Evolutionary conservation across 2,329 filamentous ascomycete species (phyloP).

Genomic region (Furcasterigmium furcatum): DNA sequence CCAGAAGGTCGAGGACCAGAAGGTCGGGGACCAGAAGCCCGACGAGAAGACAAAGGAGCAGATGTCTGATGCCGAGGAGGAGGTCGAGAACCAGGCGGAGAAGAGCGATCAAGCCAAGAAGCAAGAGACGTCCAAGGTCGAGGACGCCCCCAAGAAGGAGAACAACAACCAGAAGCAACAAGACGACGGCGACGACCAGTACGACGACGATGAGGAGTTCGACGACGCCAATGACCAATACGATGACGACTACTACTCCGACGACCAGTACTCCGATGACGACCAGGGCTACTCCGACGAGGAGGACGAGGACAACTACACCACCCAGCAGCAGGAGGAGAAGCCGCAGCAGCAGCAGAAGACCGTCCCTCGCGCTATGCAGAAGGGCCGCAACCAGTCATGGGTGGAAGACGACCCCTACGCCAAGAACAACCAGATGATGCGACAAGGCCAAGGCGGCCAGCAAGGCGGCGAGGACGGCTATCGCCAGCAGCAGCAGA

Average conservation of each 20-base stretch:
- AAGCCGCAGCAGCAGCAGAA: background rate
- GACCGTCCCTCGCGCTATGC: constrained; percentile 3
- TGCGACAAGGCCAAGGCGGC: constrained; percentile 3
- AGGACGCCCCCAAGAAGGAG: constrained; percentile 8
- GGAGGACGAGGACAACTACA: constrained; percentile 9
- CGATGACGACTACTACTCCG: constrained; percentile 17
- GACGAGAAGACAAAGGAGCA: constrained; percentile 6
- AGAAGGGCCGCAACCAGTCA: background rate
- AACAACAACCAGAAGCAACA: constrained; percentile 10
- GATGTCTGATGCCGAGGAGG: background rate
- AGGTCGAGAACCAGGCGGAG: constrained; percentile 7
- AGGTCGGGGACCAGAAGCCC: constrained; percentile 5
- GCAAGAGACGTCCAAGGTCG: constrained; percentile 8
- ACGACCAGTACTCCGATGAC: constrained; percentile 7
- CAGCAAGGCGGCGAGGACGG: constrained; percentile 10
- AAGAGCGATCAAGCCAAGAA: constrained; percentile 1
- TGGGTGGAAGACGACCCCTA: constrained; percentile 4
- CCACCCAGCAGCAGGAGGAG: constrained; percentile 3
- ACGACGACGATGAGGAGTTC: constrained; percentile 10
- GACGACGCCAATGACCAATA: constrained; percentile 12
- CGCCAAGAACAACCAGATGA: constrained; percentile 4
- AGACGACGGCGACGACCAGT: constrained; percentile 17
- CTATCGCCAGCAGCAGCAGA: constrained; percentile 17
- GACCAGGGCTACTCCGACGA: constrained; percentile 2
- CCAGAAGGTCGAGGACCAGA: constrained; percentile 4